A percentile compares a stretch with the other conserved stretches of the same genome.
These are phyloP conservation scores for Cystobasidium sp. DNA, from an alignment of 1,284 basidiomycete species.

Conservation along the genomic window DNA sequence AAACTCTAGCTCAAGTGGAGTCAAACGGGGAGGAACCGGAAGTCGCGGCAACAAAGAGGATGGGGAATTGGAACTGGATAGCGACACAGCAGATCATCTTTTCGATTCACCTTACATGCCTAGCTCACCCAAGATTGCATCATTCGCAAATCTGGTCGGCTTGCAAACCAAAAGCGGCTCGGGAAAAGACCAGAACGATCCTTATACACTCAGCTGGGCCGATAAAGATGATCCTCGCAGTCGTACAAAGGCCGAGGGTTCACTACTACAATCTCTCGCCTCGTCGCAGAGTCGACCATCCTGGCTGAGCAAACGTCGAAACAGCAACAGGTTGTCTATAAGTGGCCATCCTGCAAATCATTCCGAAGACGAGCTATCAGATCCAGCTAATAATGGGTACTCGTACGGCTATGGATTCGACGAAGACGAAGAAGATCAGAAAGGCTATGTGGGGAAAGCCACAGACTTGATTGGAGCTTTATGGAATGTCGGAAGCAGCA, in stretches of 20 bases:
- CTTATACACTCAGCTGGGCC: slow-evolving; percentile 28
- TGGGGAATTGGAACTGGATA: slow-evolving; percentile 1
- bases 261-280: slow-evolving; percentile 3
- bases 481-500: slow-evolving; percentile 39
- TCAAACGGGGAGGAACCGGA: background rate
- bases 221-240: slow-evolving; percentile 11
- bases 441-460: slow-evolving; percentile 30
- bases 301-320: slow-evolving; percentile 10
- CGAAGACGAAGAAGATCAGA: slow-evolving; percentile 32
- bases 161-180: background rate
- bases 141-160: slow-evolving; percentile 19
- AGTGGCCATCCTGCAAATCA: background rate
- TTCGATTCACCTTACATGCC: slow-evolving; percentile 43
- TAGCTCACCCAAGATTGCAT: slow-evolving; percentile 34
- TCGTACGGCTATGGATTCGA: slow-evolving; percentile 37
- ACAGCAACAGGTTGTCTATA: background rate
- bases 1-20: background rate
- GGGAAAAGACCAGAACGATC: background rate
- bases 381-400: slow-evolving; percentile 43
- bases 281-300: slow-evolving; percentile 1
- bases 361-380: slow-evolving; percentile 36
- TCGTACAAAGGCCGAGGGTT: background rate
- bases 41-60: slow-evolving; percentile 8
- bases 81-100: slow-evolving; percentile 16
- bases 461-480: slow-evolving; percentile 37